Evolutionary conservation across 768 basidiomycete species (phyloP).

Genomic region (Atractiella rhizophila): DNA sequence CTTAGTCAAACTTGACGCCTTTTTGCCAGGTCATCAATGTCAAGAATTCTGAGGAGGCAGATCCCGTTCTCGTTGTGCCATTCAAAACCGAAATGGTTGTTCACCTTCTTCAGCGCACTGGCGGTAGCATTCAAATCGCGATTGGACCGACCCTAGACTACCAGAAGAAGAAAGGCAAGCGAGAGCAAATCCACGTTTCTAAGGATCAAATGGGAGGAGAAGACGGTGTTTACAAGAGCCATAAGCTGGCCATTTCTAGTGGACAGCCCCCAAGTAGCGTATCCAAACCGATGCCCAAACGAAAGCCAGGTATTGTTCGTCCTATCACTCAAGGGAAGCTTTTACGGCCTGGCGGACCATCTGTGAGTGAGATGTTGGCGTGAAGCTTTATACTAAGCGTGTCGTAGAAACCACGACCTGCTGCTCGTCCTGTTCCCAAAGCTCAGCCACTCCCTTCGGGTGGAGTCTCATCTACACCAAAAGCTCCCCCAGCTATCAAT

Average conservation of each 20-base stretch:
- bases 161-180: constrained; percentile 91
- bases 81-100: constrained; percentile 90
- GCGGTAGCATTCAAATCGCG: constrained; percentile 42
- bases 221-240: constrained; percentile 79
- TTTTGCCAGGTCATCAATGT: constrained; percentile 43
- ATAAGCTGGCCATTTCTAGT: constrained; percentile 58
- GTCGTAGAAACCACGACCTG: constrained; percentile 30
- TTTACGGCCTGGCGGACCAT: constrained; percentile 45
- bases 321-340: constrained; percentile 69
- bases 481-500: constrained; percentile 24
- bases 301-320: constrained; percentile 60
- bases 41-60: constrained; percentile 64
- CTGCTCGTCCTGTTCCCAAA: constrained; percentile 35
- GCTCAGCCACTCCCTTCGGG: constrained; percentile 5
- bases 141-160: constrained; percentile 57
- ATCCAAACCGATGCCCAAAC: constrained; percentile 58
- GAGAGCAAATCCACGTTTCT: constrained; percentile 53
- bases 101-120: constrained; percentile 54
- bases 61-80: constrained; percentile 64
- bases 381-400: constrained; percentile 20
- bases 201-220: constrained; percentile 63
- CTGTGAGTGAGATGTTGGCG: constrained; percentile 5
- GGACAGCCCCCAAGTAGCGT: constrained; percentile 62
- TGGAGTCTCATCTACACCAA: constrained; percentile 10
- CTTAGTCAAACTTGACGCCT: background rate